phyloP scores from a whole-genome alignment of 2,329 filamentous ascomycete genomes.

The Aspergillus ruber region DNA sequence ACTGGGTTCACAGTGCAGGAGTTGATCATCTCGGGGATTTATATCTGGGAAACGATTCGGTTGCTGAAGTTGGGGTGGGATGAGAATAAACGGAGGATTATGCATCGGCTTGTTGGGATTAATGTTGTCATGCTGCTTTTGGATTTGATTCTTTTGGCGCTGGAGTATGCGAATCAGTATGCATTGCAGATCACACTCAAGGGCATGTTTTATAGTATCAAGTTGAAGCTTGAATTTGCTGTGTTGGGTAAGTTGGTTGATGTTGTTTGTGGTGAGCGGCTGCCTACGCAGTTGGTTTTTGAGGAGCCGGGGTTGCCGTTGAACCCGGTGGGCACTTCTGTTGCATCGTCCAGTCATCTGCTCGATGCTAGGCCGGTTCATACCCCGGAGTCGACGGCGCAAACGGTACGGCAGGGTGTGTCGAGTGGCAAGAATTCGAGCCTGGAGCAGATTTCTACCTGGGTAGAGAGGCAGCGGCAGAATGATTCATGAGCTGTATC shows the following conservation, averaged over 20 bases:
- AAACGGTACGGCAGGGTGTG: constrained; percentile 6
- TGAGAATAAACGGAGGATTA: constrained; percentile 25
- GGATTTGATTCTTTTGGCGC: constrained; percentile 37
- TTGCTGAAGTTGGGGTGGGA: constrained; percentile 33
- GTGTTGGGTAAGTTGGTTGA: constrained; percentile 45
- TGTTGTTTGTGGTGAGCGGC: constrained; percentile 25
- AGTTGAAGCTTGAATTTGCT: constrained; percentile 51
- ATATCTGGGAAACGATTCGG: constrained; percentile 49
- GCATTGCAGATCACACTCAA: constrained; percentile 37
- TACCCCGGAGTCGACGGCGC: background rate
- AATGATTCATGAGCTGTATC: background rate
- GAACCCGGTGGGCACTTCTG: background rate
- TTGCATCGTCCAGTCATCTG: background rate
- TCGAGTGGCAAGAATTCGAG: constrained; percentile 14
- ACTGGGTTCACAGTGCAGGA: constrained; percentile 43
- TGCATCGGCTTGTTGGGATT: constrained; percentile 42
- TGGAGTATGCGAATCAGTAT: constrained; percentile 37
- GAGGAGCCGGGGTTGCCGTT: background rate
- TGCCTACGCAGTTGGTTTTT: constrained; percentile 5
- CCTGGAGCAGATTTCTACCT: constrained; percentile 17
- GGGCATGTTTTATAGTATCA: constrained; percentile 32
- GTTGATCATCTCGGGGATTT: constrained; percentile 42
- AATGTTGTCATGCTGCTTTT: constrained; percentile 44
- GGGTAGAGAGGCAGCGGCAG: constrained; percentile 9
- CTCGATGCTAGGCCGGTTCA: background rate